Base-by-base conservation (phyloP, 1,284 basidiomycete species). In the Cronartium quercuum region DNA sequence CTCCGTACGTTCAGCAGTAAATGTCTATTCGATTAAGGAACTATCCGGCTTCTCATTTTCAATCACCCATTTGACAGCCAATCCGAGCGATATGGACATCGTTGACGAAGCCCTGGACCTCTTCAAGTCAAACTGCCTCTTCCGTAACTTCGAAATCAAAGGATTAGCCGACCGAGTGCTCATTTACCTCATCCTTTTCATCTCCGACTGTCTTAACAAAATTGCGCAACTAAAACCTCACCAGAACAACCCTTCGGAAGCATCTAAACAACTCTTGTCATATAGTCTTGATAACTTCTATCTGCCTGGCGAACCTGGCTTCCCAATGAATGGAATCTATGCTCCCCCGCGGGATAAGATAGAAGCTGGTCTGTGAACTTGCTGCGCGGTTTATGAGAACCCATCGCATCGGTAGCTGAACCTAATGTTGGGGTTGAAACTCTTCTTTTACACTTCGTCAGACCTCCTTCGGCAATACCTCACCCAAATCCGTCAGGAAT, bases 71-170 rank as follows among this genome's bases (percentile, higher is more conserved):
- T 38, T 37, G 76, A 7, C 76, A 85, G 92, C 90, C 78, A 91
- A 95, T 82, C 85, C 88, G 0, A 86, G 87, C 12, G 85, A 88
- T 77, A 86, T 88, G 55, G 96, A 99, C 83, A 94, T 98, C 79
- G 87, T 98, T 78, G 94, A 98, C 83, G 96, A 99, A 84, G 89
- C 93, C 3, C 86, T 99, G 69, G 92, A 97, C 84, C 88, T 98
- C 75, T 99, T 99, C 85, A 90, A 96, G 66, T 94, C 96, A 81
- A 99, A 99, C 84, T 96, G 94, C 62, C 89, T 99, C 77, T 99
- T 99, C 84, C 90, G 96, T 81, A 98, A 98, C 85, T 99, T 98
- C 82, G 96, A 99, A 85, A 98, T 99, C 88, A 97, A 98, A 84
- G 81, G 96, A 35, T 90, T 92, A 68, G 95, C 94, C 63, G 96